A percentile compares a stretch with the other conserved stretches of the same genome.
These are phyloP conservation scores for Lipomyces anomalus DNA, from an alignment of 805 yeast genomes.

Conservation along the genomic window DNA sequence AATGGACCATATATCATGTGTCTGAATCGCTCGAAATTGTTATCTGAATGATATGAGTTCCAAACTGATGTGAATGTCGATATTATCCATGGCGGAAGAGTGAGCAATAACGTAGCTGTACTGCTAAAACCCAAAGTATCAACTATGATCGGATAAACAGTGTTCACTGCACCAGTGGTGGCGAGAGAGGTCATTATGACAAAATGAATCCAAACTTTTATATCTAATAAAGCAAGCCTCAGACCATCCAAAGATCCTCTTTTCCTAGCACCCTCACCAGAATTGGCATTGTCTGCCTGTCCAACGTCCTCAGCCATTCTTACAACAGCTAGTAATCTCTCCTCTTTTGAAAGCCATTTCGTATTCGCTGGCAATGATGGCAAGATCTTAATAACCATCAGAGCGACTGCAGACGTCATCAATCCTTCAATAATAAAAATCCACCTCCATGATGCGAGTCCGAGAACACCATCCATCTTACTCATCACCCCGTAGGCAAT, in stretches of 20 bases:
- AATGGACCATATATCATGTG: conserved; percentile 45
- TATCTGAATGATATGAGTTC: conserved; percentile 21
- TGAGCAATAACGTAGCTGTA: conserved; percentile 46
- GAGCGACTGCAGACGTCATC: conserved; percentile 43
- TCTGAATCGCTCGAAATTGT: conserved; percentile 33
- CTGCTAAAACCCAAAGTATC: conserved; percentile 47
- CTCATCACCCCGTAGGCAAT: conserved; percentile 50
- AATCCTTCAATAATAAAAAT: conserved; percentile 53
- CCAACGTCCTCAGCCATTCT: conserved; percentile 41
- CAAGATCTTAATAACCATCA: conserved; percentile 43
- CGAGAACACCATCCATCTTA: conserved; percentile 38
- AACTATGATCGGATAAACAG: conserved; percentile 47
- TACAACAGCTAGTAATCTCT: conserved; percentile 38
- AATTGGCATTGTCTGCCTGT: conserved; percentile 33
- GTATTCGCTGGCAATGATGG: conserved; percentile 53
- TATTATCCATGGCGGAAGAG: conserved; percentile 24
- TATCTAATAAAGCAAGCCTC: conserved; percentile 23
- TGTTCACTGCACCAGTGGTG: conserved; percentile 55
- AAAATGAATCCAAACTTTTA: conserved; percentile 22
- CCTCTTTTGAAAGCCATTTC: conserved; percentile 42
- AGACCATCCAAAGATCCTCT: conserved; percentile 11
- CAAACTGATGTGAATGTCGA: conserved; percentile 14
- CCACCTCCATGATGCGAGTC: conserved; percentile 50
- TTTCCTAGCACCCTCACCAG: conserved; percentile 20
- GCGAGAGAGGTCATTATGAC: conserved; percentile 37